phyloP scores from a whole-genome alignment of 345 rosid species.

The Acer yangbiense region DNA sequence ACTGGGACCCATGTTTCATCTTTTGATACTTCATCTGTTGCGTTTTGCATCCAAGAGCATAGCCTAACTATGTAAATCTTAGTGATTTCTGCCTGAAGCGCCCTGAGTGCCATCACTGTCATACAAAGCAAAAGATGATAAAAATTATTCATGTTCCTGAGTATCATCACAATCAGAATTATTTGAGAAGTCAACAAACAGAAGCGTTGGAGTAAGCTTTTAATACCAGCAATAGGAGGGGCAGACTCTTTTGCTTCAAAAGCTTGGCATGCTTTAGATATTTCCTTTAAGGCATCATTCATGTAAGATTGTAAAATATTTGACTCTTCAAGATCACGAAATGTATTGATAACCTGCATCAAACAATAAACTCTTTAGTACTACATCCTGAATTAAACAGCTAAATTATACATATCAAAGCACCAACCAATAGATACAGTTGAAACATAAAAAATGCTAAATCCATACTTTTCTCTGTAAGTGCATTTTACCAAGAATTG shows the following conservation, averaged over 20 bases:
- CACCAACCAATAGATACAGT: slow-evolving; percentile 9
- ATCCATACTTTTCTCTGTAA: neutral
- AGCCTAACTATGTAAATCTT: slow-evolving; percentile 84
- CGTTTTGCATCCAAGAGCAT: slow-evolving; percentile 94
- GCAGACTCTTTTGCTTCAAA: slow-evolving; percentile 93
- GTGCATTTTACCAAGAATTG: neutral
- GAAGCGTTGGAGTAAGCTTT: slow-evolving; percentile 27
- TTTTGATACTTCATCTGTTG: slow-evolving; percentile 69
- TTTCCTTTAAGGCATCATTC: slow-evolving; percentile 82
- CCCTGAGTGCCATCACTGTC: slow-evolving; percentile 70
- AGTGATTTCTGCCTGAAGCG: slow-evolving; percentile 74
- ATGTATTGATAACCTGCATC: slow-evolving; percentile 72
- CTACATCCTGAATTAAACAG: slow-evolving; percentile 11
- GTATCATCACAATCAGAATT: slow-evolving; percentile 40
- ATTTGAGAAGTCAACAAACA: slow-evolving; percentile 24
- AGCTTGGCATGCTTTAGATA: slow-evolving; percentile 88
- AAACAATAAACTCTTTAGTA: slow-evolving; percentile 27
- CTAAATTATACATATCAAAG: slow-evolving; percentile 10
- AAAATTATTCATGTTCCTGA: slow-evolving; percentile 33
- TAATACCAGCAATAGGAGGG: slow-evolving; percentile 79
- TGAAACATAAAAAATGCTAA: neutral
- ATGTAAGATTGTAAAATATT: slow-evolving; percentile 70
- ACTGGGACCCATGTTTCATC: slow-evolving; percentile 92
- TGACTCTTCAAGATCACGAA: slow-evolving; percentile 82
- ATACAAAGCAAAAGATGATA: slow-evolving; percentile 12